Evolutionary conservation across 2,329 filamentous ascomycete genomes (phyloP).

Genomic region (Trichoderma sp.): DNA sequence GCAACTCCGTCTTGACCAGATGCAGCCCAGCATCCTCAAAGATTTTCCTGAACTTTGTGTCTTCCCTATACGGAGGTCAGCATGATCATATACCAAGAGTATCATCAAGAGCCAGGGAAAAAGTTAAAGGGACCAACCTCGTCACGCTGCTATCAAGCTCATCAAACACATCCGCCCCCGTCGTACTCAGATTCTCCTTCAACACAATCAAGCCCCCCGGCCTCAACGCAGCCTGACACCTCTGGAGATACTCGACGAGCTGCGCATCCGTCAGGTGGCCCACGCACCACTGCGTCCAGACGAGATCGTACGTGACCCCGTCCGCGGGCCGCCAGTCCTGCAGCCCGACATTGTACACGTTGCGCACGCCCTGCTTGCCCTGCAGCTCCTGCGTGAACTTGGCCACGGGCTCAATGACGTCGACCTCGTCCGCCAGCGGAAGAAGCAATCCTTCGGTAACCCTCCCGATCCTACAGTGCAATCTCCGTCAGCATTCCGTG

Average conservation of each 20-base stretch:
- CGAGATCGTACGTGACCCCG: constrained; percentile 67
- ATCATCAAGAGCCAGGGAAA: background rate
- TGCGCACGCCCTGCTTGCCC: constrained; percentile 59
- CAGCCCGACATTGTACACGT: constrained; percentile 71
- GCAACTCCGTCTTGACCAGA: constrained; percentile 70
- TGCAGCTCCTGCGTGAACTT: constrained; percentile 72
- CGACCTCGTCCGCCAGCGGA: constrained; percentile 68
- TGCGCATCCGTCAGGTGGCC: constrained; percentile 78
- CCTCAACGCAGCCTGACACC: constrained; percentile 53
- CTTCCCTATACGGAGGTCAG: constrained; percentile 37
- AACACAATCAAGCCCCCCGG: constrained; percentile 43
- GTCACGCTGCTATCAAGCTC: constrained; percentile 77
- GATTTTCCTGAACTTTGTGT: constrained; percentile 68
- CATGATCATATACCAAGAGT: no score
- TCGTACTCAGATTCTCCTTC: constrained; percentile 70
- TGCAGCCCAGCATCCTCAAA: constrained; percentile 70
- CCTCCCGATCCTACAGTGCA: constrained; percentile 68
- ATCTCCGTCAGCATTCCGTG: background rate
- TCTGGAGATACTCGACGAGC: constrained; percentile 65
- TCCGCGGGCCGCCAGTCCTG: constrained; percentile 65
- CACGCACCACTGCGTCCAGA: constrained; percentile 92
- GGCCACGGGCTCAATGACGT: constrained; percentile 81
- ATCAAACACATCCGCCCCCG: constrained; percentile 69
- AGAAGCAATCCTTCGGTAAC: constrained; percentile 78
- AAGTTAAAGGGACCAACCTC: constrained; percentile 44